phyloP scores from a whole-genome alignment of 192 early-diverging fungal genomes.

The Podila horticola region DNA sequence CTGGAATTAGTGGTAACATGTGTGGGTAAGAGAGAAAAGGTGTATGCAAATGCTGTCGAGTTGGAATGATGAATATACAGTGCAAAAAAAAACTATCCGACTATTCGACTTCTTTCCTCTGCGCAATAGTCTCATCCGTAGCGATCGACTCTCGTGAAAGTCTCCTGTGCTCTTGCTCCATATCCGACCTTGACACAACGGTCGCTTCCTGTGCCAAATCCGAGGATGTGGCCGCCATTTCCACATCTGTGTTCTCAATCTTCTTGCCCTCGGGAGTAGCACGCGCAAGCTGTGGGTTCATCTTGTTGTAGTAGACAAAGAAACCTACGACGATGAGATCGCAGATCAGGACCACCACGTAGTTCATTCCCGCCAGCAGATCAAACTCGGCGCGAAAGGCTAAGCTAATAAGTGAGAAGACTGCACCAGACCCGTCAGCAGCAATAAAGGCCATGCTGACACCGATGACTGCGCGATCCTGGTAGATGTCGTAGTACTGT shows the following conservation, averaged over 20 bases:
- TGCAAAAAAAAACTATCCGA: too few relatives aligned
- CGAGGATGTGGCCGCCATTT: neutral
- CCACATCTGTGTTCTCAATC: neutral
- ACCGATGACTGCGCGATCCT: constrained; percentile 49
- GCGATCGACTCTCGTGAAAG: too few relatives aligned
- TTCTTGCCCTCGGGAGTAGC: neutral
- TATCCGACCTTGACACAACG: too few relatives aligned
- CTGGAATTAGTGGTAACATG: too few relatives aligned
- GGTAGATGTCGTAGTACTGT: constrained; percentile 54
- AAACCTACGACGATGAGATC: constrained; percentile 27
- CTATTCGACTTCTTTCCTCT: too few relatives aligned
- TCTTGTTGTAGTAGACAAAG: constrained; percentile 36
- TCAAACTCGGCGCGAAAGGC: constrained; percentile 28
- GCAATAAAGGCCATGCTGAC: constrained; percentile 56
- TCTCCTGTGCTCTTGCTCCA: too few relatives aligned
- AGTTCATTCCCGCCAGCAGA: constrained; percentile 32
- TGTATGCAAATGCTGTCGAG: too few relatives aligned
- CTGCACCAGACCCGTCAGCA: constrained; percentile 52
- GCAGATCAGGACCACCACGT: constrained; percentile 31
- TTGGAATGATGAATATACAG: too few relatives aligned
- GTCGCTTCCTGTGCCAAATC: too few relatives aligned
- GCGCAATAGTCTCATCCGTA: too few relatives aligned
- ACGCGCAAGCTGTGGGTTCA: constrained; percentile 12
- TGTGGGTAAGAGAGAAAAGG: too few relatives aligned
- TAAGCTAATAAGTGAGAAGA: constrained; percentile 56